Conservation (phyloP, 768 basidiomycete species). For the Candolleomyces aberdarensis region DNA sequence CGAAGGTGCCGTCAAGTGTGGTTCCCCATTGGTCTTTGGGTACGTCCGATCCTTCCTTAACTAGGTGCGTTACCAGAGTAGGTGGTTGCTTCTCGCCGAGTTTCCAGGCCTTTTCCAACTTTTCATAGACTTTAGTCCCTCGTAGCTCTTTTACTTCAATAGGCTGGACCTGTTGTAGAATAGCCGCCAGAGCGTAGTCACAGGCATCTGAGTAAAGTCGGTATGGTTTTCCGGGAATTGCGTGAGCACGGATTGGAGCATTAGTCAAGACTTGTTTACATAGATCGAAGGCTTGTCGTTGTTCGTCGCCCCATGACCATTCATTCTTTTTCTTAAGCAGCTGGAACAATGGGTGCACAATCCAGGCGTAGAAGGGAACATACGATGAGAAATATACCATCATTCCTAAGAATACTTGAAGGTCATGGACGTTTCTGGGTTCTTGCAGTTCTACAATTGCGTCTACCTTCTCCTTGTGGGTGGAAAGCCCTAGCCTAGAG, state of each 20-base stretch:
- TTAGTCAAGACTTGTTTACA: constrained; percentile 24
- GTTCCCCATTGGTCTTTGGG: constrained; percentile 19
- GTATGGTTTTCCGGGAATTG: constrained; percentile 26
- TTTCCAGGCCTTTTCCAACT: constrained; percentile 16
- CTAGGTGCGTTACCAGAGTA: constrained; percentile 17
- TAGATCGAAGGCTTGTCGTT: constrained; percentile 25
- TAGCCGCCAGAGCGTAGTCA: constrained; percentile 24
- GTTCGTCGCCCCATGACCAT: constrained; percentile 19
- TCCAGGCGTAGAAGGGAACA: constrained; percentile 12
- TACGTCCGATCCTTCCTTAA: constrained; percentile 18
- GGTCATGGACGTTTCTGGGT: constrained; percentile 21
- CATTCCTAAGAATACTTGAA: constrained; percentile 16
- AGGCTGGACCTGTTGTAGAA: constrained; percentile 31
- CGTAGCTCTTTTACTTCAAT: constrained; percentile 22
- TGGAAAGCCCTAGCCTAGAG: constrained; percentile 12
- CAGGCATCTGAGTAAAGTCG: constrained; percentile 34
- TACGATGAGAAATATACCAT: no score
- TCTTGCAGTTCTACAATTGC: constrained; percentile 28
- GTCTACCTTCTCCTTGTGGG: constrained; percentile 31
- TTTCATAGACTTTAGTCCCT: constrained; percentile 25
- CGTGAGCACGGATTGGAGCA: constrained; percentile 31
- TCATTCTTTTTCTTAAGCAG: constrained; percentile 25
- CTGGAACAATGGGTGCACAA: constrained; percentile 30
- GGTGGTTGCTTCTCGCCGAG: constrained; percentile 24
- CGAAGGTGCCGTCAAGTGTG: constrained; percentile 25